Conservation (phyloP, 2,329 filamentous ascomycete genomes). For the Pezicula rhizophila region DNA sequence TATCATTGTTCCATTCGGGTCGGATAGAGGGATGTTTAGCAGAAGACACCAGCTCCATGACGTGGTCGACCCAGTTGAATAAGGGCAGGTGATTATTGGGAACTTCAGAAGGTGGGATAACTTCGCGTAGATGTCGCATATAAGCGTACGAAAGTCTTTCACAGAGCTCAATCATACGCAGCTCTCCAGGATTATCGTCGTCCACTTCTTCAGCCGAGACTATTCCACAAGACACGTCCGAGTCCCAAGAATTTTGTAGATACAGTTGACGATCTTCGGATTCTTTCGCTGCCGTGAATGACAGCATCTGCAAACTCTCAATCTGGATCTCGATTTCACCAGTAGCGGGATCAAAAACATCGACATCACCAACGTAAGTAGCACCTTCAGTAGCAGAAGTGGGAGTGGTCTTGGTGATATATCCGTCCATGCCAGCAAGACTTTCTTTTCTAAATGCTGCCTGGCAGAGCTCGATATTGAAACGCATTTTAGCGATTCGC, state of each 20-base stretch:
- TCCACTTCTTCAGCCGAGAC: not conserved
- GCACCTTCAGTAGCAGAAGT: not conserved
- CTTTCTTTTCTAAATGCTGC: not conserved
- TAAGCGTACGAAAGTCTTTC: not conserved
- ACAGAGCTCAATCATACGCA: not conserved
- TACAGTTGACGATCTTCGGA: not conserved
- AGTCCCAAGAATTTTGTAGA: not conserved
- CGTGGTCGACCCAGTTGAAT: not conserved
- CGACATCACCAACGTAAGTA: not conserved
- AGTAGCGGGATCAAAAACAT: slow-evolving; percentile 58
- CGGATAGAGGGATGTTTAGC: not conserved
- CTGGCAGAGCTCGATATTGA: not conserved
- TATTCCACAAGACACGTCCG: not conserved
- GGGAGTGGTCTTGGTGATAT: not conserved
- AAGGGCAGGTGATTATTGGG: not conserved
- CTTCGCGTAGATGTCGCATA: not conserved
- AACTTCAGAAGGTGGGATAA: not conserved
- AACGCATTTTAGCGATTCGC: not conserved
- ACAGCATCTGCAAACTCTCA: not conserved
- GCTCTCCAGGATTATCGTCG: not conserved
- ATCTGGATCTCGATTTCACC: slow-evolving; percentile 55
- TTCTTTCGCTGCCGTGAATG: not conserved
- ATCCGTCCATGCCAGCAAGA: not conserved
- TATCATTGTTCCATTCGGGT: not conserved
- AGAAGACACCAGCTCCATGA: not conserved